Conservation (phyloP, 192 early-diverging fungal genomes). For the Neocallimastix lanati region DNA sequence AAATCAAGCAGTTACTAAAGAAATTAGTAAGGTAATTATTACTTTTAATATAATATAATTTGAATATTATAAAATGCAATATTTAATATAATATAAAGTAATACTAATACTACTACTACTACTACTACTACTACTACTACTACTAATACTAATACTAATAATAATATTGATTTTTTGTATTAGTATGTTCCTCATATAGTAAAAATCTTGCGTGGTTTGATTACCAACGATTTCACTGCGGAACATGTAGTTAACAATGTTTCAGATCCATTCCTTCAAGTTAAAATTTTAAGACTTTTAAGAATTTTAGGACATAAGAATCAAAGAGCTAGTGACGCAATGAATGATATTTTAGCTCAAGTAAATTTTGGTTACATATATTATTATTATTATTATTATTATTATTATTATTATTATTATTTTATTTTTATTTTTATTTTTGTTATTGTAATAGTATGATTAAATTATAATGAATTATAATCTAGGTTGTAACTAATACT, state of each 20-base stretch:
- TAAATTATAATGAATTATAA: not conserved
- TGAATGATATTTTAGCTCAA: conserved; percentile 95
- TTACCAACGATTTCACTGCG: conserved; percentile 66
- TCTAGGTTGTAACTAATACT: conserved; percentile 73
- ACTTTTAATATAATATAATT: too few relatives aligned
- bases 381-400: too few relatives aligned
- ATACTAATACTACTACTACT: too few relatives aligned
- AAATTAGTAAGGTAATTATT: conserved; percentile 41
- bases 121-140: too few relatives aligned
- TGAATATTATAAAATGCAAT: too few relatives aligned
- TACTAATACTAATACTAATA: too few relatives aligned
- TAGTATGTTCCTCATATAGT: conserved; percentile 64
- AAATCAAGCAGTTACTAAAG: conserved; percentile 41
- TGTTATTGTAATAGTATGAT: too few relatives aligned
- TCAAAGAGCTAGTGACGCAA: conserved; percentile 60
- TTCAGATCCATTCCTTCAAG: conserved; percentile 95
- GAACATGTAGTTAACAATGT: conserved; percentile 94
- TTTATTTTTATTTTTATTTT: too few relatives aligned
- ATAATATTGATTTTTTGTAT: too few relatives aligned
- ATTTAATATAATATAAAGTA: too few relatives aligned
- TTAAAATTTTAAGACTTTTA: conserved; percentile 76
- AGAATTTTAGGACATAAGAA: conserved; percentile 72
- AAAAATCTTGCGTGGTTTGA: conserved; percentile 71
- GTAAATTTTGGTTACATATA: too few relatives aligned
- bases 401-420: too few relatives aligned